Evolutionary conservation across 495 filamentous ascomycete species (phyloP).

Genomic region (Chaetomidium leptoderma): DNA sequence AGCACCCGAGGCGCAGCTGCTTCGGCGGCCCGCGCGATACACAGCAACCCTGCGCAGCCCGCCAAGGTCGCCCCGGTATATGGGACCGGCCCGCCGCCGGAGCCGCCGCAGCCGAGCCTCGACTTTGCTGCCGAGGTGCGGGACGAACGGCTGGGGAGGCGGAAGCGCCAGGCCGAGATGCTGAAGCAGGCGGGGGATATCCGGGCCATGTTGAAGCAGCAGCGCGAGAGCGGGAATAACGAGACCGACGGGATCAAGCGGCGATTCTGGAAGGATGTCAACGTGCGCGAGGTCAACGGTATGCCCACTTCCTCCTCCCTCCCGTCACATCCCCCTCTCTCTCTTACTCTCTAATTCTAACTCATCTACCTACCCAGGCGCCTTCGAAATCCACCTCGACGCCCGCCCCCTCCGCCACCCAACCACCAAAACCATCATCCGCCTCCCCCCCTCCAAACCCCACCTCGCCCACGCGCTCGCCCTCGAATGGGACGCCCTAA

Average conservation of each 20-base stretch:
- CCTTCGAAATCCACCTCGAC: conserved; percentile 75
- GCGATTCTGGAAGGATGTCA: conserved; percentile 80
- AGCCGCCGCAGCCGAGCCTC: conserved; percentile 37
- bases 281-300: conserved; percentile 54
- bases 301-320: conserved; percentile 8
- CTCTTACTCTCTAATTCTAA: background rate
- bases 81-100: conserved; percentile 79
- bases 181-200: conserved; percentile 45
- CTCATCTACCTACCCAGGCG: conserved; percentile 39
- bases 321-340: background rate
- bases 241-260: conserved; percentile 45
- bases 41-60: conserved; percentile 37
- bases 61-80: conserved; percentile 61
- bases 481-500: conserved; percentile 85
- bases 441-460: conserved; percentile 67
- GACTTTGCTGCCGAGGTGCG: conserved; percentile 30
- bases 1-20: background rate
- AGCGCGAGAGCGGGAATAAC: background rate
- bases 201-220: conserved; percentile 22
- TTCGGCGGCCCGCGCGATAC: conserved; percentile 31
- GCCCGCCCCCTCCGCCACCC: conserved; percentile 73
- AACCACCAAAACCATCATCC: conserved; percentile 57
- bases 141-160: conserved; percentile 43
- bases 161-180: conserved; percentile 51
- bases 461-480: conserved; percentile 83